phyloP scores from a whole-genome alignment of 208 protist genomes.

The Endotrypanum monterogeii region DNA sequence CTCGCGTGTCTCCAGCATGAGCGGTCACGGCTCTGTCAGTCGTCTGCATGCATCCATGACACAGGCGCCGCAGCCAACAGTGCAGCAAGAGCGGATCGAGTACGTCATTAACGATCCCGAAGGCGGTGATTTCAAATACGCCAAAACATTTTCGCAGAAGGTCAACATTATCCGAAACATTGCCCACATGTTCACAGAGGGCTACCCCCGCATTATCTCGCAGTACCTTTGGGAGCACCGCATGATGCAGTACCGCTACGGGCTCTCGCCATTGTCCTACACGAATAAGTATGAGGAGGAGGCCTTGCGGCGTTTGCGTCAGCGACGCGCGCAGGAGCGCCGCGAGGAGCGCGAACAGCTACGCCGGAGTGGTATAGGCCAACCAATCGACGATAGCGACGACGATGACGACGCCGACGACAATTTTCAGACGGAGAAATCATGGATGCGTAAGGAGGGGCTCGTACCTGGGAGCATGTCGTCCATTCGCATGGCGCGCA shows the following conservation, averaged over 20 bases:
- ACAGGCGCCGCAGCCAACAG: conserved; percentile 15
- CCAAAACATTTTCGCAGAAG: conserved; percentile 46
- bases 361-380: conserved; percentile 36
- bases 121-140: conserved; percentile 78
- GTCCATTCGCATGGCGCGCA: conserved; percentile 82
- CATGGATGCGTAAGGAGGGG: conserved; percentile 50
- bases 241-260: conserved; percentile 73
- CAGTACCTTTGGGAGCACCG: conserved; percentile 90
- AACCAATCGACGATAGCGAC: conserved; percentile 54
- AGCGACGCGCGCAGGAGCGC: conserved; percentile 44
- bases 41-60: conserved; percentile 33
- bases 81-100: conserved; percentile 31
- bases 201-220: conserved; percentile 87
- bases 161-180: conserved; percentile 83
- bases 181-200: conserved; percentile 91
- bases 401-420: conserved; percentile 32
- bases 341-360: conserved; percentile 44
- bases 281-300: conserved; percentile 86
- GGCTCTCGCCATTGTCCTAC: conserved; percentile 70
- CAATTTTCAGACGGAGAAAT: conserved; percentile 26
- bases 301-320: conserved; percentile 63
- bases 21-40: conserved; percentile 26
- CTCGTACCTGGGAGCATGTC: conserved; percentile 56
- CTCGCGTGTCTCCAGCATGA: conserved; percentile 24
- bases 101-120: conserved; percentile 85